phyloP scores from a whole-genome alignment of 2,329 filamentous ascomycete species.

The Purpureocillium lavendulum region DNA sequence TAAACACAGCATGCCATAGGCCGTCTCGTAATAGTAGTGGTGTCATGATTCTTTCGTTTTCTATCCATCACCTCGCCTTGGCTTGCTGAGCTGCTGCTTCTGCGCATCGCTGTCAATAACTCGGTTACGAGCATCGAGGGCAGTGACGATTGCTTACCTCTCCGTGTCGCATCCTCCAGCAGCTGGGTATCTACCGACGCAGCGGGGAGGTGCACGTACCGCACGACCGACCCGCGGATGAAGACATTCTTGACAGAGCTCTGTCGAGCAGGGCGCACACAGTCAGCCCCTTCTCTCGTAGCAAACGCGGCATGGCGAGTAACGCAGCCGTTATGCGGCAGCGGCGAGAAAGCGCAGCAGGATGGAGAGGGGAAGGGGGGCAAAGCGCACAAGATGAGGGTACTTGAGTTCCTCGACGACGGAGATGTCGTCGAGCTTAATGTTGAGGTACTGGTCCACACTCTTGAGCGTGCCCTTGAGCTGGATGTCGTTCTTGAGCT shows the following conservation, averaged over 20 bases:
- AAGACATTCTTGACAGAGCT: slow-evolving; percentile 91
- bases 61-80: slow-evolving; percentile 40
- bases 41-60: background rate
- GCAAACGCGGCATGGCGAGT: no score
- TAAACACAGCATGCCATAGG: background rate
- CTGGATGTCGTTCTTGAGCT: slow-evolving; percentile 98
- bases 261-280: slow-evolving; percentile 22
- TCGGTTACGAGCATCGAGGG: background rate
- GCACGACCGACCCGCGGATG: slow-evolving; percentile 84
- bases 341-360: background rate
- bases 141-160: slow-evolving; percentile 46
- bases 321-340: no score
- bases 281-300: no score
- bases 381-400: slow-evolving; percentile 66
- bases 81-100: slow-evolving; percentile 50
- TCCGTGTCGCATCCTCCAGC: slow-evolving; percentile 82
- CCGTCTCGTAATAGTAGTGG: background rate
- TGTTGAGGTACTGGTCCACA: slow-evolving; percentile 98
- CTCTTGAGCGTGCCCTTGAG: slow-evolving; percentile 93
- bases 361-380: background rate
- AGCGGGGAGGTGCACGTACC: slow-evolving; percentile 83
- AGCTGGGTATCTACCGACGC: slow-evolving; percentile 76
- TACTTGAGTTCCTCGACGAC: slow-evolving; percentile 93
- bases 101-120: slow-evolving; percentile 14
- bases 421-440: slow-evolving; percentile 92